These are phyloP conservation scores for Talaromyces sp. DNA, from an alignment of 2,329 filamentous ascomycete species.

Conservation along the genomic window DNA sequence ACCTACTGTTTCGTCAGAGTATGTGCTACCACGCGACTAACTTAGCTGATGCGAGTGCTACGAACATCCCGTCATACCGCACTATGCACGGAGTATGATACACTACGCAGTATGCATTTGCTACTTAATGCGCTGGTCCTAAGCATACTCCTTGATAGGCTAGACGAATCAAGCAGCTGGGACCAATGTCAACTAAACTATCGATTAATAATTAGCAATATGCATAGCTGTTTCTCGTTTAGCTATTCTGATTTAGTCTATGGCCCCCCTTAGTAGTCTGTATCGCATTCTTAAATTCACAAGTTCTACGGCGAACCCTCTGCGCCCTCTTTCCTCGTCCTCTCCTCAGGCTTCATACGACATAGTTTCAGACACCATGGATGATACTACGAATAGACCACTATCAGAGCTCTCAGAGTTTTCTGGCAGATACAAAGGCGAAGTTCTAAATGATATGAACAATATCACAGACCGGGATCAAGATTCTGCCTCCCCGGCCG, in stretches of 20 bases:
- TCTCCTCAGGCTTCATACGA: not conserved
- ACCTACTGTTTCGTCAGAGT: not conserved
- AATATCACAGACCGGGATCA: not conserved
- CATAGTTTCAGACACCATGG: not conserved
- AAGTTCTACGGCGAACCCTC: not conserved
- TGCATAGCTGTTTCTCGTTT: not conserved
- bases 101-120: not conserved
- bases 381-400: not conserved
- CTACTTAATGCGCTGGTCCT: not conserved
- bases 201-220: not conserved
- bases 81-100: not conserved
- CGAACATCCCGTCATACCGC: not conserved
- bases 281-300: not conserved
- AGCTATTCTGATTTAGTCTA: not conserved
- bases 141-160: not conserved
- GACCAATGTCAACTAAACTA: not conserved
- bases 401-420: not conserved
- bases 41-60: not conserved
- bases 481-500: not conserved
- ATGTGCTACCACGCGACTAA: not conserved
- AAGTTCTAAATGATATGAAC: not conserved
- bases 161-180: not conserved
- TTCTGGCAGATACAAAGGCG: not conserved
- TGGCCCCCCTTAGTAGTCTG: not conserved
- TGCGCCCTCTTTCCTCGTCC: not conserved